phyloP scores from a whole-genome alignment of 2,329 filamentous ascomycete species.

The Colletotrichum sojae region DNA sequence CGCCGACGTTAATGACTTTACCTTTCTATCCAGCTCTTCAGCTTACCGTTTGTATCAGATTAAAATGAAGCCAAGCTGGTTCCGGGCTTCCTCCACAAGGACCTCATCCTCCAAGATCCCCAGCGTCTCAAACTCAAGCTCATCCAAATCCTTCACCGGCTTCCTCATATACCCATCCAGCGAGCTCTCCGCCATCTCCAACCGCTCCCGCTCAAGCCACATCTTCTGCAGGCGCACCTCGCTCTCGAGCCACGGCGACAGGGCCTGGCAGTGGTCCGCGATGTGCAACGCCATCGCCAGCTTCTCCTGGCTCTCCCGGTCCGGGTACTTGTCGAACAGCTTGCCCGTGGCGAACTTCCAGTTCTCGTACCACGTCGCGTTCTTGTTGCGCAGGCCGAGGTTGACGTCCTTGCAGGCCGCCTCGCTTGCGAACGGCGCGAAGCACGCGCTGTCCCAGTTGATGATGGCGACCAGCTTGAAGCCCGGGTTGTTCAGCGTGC shows the following conservation, averaged over 20 bases:
- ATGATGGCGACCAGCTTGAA: conserved; percentile 20
- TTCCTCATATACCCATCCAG: background rate
- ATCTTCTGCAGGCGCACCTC: conserved; percentile 5
- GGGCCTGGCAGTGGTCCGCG: background rate
- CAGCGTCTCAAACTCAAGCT: background rate
- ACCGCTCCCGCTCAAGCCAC: conserved; percentile 4
- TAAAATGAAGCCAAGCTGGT: conserved; percentile 13
- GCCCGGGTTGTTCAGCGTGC: no score
- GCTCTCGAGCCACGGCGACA: background rate
- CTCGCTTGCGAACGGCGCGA: conserved; percentile 22
- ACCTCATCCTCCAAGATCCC: background rate
- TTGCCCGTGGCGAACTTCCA: background rate
- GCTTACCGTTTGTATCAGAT: background rate
- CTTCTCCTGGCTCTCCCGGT: conserved; percentile 7
- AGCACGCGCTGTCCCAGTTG: conserved; percentile 19
- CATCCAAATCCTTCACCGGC: background rate
- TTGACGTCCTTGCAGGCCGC: conserved; percentile 2
- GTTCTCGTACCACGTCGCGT: conserved; percentile 22
- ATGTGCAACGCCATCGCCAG: background rate
- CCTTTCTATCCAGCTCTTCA: no score
- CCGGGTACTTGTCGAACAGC: background rate
- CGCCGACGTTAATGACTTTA: no score
- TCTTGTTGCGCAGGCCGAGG: conserved; percentile 10
- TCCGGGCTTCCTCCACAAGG: conserved; percentile 4
- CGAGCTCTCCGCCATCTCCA: background rate